Evolutionary conservation across 2,329 filamentous ascomycete genomes (phyloP).

Genomic region (Emmonsiellopsis sp.): DNA sequence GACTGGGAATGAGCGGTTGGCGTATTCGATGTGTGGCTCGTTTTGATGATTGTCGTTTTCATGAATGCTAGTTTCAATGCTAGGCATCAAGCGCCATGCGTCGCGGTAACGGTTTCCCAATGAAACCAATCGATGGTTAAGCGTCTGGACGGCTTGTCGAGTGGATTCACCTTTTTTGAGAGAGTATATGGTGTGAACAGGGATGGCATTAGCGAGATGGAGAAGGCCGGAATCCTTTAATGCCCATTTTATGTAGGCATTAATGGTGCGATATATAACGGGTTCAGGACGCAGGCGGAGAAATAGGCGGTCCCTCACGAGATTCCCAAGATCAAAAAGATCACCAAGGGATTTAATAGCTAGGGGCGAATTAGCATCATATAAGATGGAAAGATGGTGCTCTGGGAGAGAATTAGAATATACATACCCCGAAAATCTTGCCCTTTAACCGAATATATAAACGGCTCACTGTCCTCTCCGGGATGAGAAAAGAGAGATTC

Average conservation of each 20-base stretch:
- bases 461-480: conserved; percentile 26
- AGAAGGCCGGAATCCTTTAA: conserved; percentile 39
- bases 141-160: conserved; percentile 30
- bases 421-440: conserved; percentile 38
- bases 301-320: conserved; percentile 41
- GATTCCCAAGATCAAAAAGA: conserved; percentile 42
- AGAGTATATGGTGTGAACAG: conserved; percentile 38
- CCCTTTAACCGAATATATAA: conserved; percentile 35
- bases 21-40: conserved; percentile 6
- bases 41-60: conserved; percentile 5
- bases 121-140: conserved; percentile 34
- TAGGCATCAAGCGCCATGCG: conserved; percentile 11
- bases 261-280: conserved; percentile 32
- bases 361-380: conserved; percentile 11
- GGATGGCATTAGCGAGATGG: conserved; percentile 23
- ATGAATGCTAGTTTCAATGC: conserved; percentile 5
- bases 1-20: conserved; percentile 32
- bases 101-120: conserved; percentile 36
- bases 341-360: conserved; percentile 42
- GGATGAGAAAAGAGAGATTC: conserved; percentile 40
- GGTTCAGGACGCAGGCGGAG: conserved; percentile 24
- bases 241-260: conserved; percentile 46
- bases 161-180: conserved; percentile 31
- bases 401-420: neutral
- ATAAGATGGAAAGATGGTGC: neutral